Base-by-base conservation (phyloP, 805 yeast genomes). In the Wickerhamiella siamensis region DNA sequence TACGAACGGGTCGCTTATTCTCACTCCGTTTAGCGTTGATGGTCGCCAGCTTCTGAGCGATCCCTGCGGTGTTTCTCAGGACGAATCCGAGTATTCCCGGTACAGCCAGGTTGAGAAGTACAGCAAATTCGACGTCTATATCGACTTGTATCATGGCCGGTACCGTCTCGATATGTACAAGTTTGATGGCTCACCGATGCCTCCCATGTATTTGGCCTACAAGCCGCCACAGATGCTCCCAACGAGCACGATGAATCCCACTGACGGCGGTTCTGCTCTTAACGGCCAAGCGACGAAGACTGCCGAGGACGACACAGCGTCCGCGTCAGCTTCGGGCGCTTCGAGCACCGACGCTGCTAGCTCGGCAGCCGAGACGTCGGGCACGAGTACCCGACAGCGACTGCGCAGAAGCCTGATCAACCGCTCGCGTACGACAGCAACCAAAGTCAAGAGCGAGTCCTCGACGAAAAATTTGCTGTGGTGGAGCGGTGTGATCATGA, bases 161-260 rank as follows among this genome's bases (percentile, higher is more conserved):
- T 77, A 76, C 63, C 71, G 73, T 50, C 71, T 91, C 43, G 77
- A 77, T 47, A 65, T 91, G 45, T 79, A 71, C 62, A 77, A 79
- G 63, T 79, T 71, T 52, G 67, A 65, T 33, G 96, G 96, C 15
- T 60, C 82, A 15, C 75, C 75, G 36, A 62, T 80, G 67, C 88
- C 84, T 50, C 97, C 98, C 0, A 61, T 91, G 54, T 91, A 84
- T 61, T 70, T 91, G 59, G 95, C 93, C 2, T 91, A 87, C 66
- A 72, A 73, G 53, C 98, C 98, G 4, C 93, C 98, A 8, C 70
- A 81, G 73, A 91, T 91, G 98, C 73, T 91, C 46, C 98, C 98
- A 18, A 91, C 97, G 1, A 63, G 59, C 41, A 87, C 96, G 0
- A 65, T 91, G 69, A 88, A 87, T 61, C 98, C 98, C 18, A 82